A percentile compares a stretch with the other conserved stretches of the same genome.
Evolutionary conservation across 768 basidiomycete species (phyloP).

Genomic region (Hericium erinaceus): DNA sequence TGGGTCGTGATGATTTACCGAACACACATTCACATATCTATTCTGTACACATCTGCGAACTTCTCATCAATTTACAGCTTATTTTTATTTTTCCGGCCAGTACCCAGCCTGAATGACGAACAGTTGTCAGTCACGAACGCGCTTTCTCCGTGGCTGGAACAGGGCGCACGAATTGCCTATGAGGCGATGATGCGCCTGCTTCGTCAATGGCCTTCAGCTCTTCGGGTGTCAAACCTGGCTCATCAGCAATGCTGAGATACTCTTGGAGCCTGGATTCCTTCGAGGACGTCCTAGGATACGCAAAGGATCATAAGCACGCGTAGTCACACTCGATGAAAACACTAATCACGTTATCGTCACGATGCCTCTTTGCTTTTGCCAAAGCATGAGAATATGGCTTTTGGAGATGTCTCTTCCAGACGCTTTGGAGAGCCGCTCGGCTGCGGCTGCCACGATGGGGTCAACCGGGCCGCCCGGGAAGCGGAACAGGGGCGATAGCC

Average conservation of each 20-base stretch:
- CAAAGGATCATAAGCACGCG: not conserved
- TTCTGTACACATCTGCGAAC: not conserved
- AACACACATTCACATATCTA: not conserved
- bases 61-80: not conserved
- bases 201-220: slow-evolving; percentile 21
- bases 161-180: slow-evolving; percentile 19
- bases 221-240: slow-evolving; percentile 24
- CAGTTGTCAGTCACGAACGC: not conserved
- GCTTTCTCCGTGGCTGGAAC: not conserved
- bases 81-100: not conserved
- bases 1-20: not conserved
- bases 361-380: slow-evolving; percentile 24
- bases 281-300: slow-evolving; percentile 26
- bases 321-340: slow-evolving; percentile 4
- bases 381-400: slow-evolving; percentile 23
- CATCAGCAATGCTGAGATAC: slow-evolving; percentile 35
- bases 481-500: slow-evolving; percentile 29
- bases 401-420: slow-evolving; percentile 18
- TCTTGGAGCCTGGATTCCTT: slow-evolving; percentile 35
- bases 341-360: slow-evolving; percentile 24
- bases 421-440: slow-evolving; percentile 15
- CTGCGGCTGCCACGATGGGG: slow-evolving; percentile 26
- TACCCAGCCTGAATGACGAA: not conserved
- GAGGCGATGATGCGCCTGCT: slow-evolving; percentile 21
- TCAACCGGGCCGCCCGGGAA: slow-evolving; percentile 30